A percentile compares a stretch with the other conserved stretches of the same genome.
Evolutionary conservation across 495 filamentous ascomycete genomes (phyloP).

Genomic region (Aspergillus leporis): DNA sequence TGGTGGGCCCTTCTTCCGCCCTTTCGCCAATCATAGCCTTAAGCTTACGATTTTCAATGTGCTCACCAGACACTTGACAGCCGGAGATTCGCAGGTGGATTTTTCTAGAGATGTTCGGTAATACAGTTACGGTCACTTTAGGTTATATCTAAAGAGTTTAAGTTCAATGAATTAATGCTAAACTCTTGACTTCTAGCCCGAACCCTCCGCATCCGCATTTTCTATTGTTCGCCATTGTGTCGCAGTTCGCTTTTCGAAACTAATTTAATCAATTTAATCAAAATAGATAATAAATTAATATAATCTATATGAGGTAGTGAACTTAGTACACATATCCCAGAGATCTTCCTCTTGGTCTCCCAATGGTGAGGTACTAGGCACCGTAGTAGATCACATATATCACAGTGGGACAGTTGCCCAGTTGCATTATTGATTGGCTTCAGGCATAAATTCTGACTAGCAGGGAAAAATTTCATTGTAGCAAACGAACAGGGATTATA

Average conservation of each 20-base stretch:
- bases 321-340: not conserved
- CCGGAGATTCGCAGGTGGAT: not conserved
- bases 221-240: not conserved
- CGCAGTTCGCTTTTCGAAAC: not conserved
- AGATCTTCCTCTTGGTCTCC: not conserved
- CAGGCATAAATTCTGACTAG: not conserved
- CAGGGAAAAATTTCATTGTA: not conserved
- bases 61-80: slow-evolving; percentile 6
- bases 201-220: not conserved
- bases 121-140: not conserved
- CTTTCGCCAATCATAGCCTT: slow-evolving; percentile 2
- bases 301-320: too few relatives aligned
- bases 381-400: not conserved
- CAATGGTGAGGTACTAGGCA: not conserved
- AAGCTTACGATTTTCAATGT: slow-evolving; percentile 4
- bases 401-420: not conserved
- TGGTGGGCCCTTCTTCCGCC: slow-evolving; percentile 4
- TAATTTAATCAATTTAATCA: too few relatives aligned
- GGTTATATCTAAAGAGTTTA: not conserved
- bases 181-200: not conserved
- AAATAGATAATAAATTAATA: too few relatives aligned
- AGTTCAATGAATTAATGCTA: slow-evolving; percentile 1
- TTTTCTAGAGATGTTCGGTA: not conserved
- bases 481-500: not conserved
- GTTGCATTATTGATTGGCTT: not conserved